These are phyloP conservation scores for Arthrobotrys iridis DNA, from an alignment of 2,329 filamentous ascomycete genomes.

Conservation along the genomic window DNA sequence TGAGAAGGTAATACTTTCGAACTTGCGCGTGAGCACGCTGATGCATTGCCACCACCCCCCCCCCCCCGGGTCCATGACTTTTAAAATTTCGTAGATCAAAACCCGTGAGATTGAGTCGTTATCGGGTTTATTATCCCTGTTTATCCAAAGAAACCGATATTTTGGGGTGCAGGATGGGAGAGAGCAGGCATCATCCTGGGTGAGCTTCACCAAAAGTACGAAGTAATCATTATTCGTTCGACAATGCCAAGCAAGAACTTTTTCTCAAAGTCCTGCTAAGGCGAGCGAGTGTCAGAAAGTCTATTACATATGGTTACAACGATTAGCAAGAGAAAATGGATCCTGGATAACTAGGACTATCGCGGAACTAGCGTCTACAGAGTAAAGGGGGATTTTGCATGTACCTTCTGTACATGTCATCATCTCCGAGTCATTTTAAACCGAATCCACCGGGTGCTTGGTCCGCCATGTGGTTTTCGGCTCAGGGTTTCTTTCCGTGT, in stretches of 20 bases:
- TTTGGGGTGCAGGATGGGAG: slow-evolving; percentile 9
- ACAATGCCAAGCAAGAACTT: slow-evolving; percentile 12
- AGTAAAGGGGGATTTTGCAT: not conserved
- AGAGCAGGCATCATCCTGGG: slow-evolving; percentile 19
- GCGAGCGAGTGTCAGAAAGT: not conserved
- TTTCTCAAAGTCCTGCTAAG: not conserved
- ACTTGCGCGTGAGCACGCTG: not conserved
- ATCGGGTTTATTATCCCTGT: slow-evolving; percentile 15
- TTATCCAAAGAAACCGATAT: slow-evolving; percentile 7
- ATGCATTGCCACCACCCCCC: not conserved
- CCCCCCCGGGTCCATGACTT: slow-evolving; percentile 5
- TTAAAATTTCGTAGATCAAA: slow-evolving; percentile 18
- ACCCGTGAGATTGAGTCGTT: slow-evolving; percentile 18
- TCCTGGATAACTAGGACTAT: not conserved
- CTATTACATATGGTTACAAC: not conserved
- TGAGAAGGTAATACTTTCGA: not conserved
- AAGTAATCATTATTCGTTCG: not conserved
- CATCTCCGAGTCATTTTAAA: not conserved
- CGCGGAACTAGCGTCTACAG: not conserved
- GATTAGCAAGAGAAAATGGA: not conserved
- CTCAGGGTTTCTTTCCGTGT: slow-evolving; percentile 20
- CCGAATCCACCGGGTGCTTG: not conserved
- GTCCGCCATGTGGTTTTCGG: slow-evolving; percentile 5
- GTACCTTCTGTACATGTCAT: not conserved
- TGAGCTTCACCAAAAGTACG: not conserved